Percentiles rank a stretch among this genome's conserved stretches.
These are phyloP conservation scores for Aspergillus pseudoterreus DNA, from an alignment of 2,329 filamentous ascomycete genomes.

Conservation along the genomic window DNA sequence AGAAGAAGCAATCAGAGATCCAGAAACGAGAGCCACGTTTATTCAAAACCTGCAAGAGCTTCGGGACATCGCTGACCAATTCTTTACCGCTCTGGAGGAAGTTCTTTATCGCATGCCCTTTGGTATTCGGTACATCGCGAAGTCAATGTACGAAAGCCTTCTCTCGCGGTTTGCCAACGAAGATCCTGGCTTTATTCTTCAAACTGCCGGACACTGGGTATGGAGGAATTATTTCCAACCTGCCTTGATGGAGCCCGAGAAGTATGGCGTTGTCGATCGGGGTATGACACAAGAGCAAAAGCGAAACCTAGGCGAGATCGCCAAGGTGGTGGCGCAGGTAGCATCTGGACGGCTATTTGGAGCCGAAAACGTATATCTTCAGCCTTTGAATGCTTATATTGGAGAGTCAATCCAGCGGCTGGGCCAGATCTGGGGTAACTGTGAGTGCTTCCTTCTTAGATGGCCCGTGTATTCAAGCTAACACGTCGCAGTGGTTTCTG, in stretches of 20 bases:
- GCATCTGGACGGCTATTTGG: conserved; percentile 86
- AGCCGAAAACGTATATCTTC: conserved; percentile 90
- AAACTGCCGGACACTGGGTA: conserved; percentile 83
- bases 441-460: conserved; percentile 36
- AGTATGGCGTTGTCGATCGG: conserved; percentile 87
- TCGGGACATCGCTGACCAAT: conserved; percentile 89
- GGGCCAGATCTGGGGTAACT: conserved; percentile 66
- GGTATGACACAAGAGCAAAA: conserved; percentile 87
- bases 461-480: conserved; percentile 21
- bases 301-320: conserved; percentile 83
- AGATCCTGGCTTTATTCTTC: conserved; percentile 70
- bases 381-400: conserved; percentile 90
- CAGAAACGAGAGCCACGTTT: conserved; percentile 86
- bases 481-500: conserved; percentile 63
- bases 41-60: conserved; percentile 93
- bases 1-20: conserved; percentile 92
- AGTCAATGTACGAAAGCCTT: conserved; percentile 79
- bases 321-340: conserved; percentile 86
- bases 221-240: conserved; percentile 94
- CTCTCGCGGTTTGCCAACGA: conserved; percentile 76
- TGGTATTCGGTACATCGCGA: conserved; percentile 80
- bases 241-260: conserved; percentile 82
- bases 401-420: conserved; percentile 79
- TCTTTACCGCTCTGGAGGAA: conserved; percentile 78
- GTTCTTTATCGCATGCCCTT: conserved; percentile 85